Conservation (phyloP, 2,329 filamentous ascomycete genomes). For the Clonostachys chloroleuca region DNA sequence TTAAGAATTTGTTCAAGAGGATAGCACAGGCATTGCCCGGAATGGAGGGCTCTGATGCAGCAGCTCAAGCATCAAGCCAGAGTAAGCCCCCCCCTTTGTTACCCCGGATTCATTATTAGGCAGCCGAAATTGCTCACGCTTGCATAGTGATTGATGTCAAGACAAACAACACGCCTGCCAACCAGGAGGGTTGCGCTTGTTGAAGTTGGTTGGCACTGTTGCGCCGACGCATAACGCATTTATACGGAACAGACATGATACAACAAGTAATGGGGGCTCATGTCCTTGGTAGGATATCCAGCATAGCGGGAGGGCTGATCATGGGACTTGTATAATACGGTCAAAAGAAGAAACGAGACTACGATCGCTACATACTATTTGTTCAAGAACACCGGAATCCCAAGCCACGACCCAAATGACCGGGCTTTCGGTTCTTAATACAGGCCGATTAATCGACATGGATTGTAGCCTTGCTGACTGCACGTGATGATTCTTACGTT, state of each 20-base stretch:
- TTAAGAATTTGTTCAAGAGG: slow-evolving; percentile 94
- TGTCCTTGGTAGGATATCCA: slow-evolving; percentile 2
- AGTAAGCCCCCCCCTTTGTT: slow-evolving; percentile 51
- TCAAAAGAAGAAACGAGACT: not conserved
- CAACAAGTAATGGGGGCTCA: not conserved
- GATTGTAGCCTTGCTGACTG: no score
- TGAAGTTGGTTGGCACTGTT: slow-evolving; percentile 5
- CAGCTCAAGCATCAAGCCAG: slow-evolving; percentile 67
- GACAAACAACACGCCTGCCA: slow-evolving; percentile 65
- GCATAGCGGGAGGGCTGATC: slow-evolving; percentile 6
- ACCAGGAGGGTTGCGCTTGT: slow-evolving; percentile 65
- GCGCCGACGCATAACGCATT: no score
- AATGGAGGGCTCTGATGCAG: slow-evolving; percentile 88
- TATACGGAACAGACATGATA: not conserved
- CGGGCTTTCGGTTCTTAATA: no score
- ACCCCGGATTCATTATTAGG: not conserved
- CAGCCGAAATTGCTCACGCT: not conserved
- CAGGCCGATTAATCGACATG: no score
- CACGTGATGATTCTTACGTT: no score
- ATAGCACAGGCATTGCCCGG: slow-evolving; percentile 97
- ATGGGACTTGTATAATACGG: slow-evolving; percentile 3
- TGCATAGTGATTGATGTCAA: slow-evolving; percentile 85
- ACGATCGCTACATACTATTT: slow-evolving; percentile 1
- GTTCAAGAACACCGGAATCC: no score
- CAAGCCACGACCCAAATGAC: no score